Evolutionary conservation across 345 rosid species (phyloP), one percentile per base, ranked within the genome.

Genomic region (Iberis pinnata): DNA sequence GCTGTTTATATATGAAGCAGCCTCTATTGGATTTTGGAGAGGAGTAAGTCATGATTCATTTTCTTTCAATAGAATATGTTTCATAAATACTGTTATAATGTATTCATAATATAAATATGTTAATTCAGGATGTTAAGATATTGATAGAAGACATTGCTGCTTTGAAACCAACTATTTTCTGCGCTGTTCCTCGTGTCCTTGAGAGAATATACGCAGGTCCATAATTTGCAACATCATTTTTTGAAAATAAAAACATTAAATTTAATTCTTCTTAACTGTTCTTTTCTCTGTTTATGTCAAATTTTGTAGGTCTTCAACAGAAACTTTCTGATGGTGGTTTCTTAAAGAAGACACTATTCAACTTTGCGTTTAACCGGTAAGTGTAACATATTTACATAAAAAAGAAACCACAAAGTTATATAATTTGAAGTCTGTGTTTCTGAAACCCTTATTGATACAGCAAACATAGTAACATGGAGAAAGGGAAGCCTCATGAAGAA

Each of bases 171-270:
- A 77, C 86, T 62, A 53, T 86, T 50, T 88, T 93, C 71, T 93
- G 99, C 62, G 97, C 99, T 13, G 97, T 93, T 67, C 99, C 99
- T 44, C 99, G 97, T 14, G 99, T 93, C 18, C 62, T 93, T 43
- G 95, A 93, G 35, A 80, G 89, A 73, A 70, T 93, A 60, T 70
- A 93, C 74, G 43, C 80, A 7, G 95, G 99, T 88, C 61, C 71
- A 47, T 55, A 47, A 31, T 18, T 39, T n/a, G 45, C 11, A 20
- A 19, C n/a, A n/a, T n/a, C n/a, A 39, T n/a, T 55, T 36, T 33
- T 33, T 4, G 9, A n/a, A 15, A 26, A 24, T 18, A 48, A 31
- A 2, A 29, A 13, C 12, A 41, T 50, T 8, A 0, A 3, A 19
- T 5, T 13, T 1, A 2, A 9, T 4, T 5, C 2, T 37, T 22